Conservation (phyloP, 192 early-diverging fungal species). For the Endogone sp. region DNA sequence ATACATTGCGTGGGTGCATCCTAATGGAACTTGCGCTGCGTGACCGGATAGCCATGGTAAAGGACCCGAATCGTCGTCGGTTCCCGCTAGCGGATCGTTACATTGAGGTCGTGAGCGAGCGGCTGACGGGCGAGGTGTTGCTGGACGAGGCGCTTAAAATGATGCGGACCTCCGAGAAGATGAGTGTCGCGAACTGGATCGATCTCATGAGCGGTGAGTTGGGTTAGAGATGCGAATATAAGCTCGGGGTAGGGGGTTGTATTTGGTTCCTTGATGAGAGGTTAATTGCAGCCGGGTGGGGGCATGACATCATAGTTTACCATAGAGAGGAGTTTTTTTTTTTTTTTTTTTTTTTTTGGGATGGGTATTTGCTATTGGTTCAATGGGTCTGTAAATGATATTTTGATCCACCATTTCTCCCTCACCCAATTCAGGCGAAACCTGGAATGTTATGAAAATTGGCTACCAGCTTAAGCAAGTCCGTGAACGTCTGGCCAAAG, state of each 20-base stretch:
- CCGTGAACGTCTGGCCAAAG: constrained; percentile 92
- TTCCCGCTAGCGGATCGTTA: constrained; percentile 76
- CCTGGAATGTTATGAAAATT: constrained; percentile 97
- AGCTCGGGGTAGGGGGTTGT: background rate
- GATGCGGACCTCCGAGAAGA: constrained; percentile 82
- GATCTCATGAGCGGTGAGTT: constrained; percentile 91
- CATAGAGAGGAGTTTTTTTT: background rate
- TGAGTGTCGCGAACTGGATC: constrained; percentile 91
- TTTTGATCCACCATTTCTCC: too few species aligned
- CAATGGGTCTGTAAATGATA: too few species aligned
- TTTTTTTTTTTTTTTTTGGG: constrained; percentile 2
- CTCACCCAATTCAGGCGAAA: constrained; percentile 69
- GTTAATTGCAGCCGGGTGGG: background rate
- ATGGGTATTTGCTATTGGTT: too few species aligned
- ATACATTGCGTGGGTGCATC: constrained; percentile 92
- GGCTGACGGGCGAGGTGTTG: constrained; percentile 89
- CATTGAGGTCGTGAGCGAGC: constrained; percentile 80
- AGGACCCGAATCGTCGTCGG: constrained; percentile 75
- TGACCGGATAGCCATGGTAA: constrained; percentile 81
- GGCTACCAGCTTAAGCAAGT: constrained; percentile 98
- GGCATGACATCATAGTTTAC: too few species aligned
- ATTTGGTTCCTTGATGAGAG: background rate
- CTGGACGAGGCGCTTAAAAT: constrained; percentile 91
- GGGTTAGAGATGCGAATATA: background rate
- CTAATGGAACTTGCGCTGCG: constrained; percentile 95